phyloP scores from a whole-genome alignment of 352 stramenopile genomes.

The Globisporangium yorkense region DNA sequence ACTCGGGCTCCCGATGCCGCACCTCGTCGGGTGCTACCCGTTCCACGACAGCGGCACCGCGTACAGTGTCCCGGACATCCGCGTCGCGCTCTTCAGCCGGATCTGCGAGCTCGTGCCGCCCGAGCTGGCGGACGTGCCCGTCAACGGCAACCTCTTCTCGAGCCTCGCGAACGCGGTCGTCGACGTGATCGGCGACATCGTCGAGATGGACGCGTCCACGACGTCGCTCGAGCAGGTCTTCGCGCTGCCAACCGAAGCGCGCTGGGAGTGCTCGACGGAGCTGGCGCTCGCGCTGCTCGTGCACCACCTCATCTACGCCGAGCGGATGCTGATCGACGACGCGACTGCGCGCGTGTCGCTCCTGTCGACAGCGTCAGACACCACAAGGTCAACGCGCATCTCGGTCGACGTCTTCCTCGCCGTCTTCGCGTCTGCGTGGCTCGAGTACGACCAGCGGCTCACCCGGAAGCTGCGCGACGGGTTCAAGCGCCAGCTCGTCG shows the following conservation, averaged over 20 bases:
- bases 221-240: constrained; percentile 28
- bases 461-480: constrained; percentile 36
- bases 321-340: constrained; percentile 10
- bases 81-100: constrained; percentile 46
- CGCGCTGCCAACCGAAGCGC: constrained; percentile 13
- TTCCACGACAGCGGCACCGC: neutral
- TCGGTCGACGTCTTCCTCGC: constrained; percentile 45
- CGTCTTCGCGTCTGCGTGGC: constrained; percentile 37
- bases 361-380: neutral
- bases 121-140: constrained; percentile 10
- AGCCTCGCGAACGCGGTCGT: constrained; percentile 38
- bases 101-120: constrained; percentile 57
- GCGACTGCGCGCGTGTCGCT: constrained; percentile 1
- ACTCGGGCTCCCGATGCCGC: constrained; percentile 8
- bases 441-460: constrained; percentile 37
- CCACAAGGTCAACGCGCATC: constrained; percentile 6
- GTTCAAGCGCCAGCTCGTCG: constrained; percentile 34
- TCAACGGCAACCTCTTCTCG: constrained; percentile 28
- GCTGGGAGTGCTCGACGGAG: constrained; percentile 30
- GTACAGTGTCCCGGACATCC: constrained; percentile 24
- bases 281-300: constrained; percentile 27
- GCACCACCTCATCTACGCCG: constrained; percentile 34
- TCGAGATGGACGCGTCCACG: constrained; percentile 45
- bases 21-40: constrained; percentile 5
- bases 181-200: constrained; percentile 54